Base-by-base conservation (phyloP, 495 filamentous ascomycete species). In the Astrothelium subdiscretum region DNA sequence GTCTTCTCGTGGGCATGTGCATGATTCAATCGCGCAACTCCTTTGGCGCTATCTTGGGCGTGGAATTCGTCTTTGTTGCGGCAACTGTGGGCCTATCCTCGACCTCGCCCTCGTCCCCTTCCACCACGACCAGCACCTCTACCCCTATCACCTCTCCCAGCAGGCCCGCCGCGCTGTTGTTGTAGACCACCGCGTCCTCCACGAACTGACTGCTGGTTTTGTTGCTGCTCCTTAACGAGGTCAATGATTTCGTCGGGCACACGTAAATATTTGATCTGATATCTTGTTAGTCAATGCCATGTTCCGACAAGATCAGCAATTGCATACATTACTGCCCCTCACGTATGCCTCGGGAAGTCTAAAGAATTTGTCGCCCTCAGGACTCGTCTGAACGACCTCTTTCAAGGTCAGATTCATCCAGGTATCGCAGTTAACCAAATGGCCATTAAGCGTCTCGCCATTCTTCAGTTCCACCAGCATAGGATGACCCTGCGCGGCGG, bases 381-480 rank as follows among this genome's bases (percentile, higher is more conserved):
- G 84, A 69, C 88, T 95, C 6, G 94, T 98, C 76, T 97, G 92
- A n/a, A 97, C 89, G 10, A 98, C 95, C 70, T 97, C 94, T 71
- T 92, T 92, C 71, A 98, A 76, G 22, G 92, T 97, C 58, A 98
- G 75, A 74, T 98, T 98, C 94, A 98, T 98, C 91, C 91, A 98
- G 40, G 91, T 97, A 74, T 98, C 94, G 81, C 91, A 97, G 72
- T 85, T 91, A 72, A 96, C 86, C 60, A 98, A 80, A 71, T 95
- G 91, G 66, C 94, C 94, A 76, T 97, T 98, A 57, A 97, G 80
- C 0, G 92, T 97, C 74, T 97, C 95, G 75, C 94, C 95, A 68
- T 92, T 96, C 81, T 98, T 98, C 65, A 98, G 89, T 80, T 98
- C 94, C 48, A 98, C 94, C 59, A 97, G 89, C 91, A 98, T 97